Percentiles rank a stretch among this genome's conserved stretches.
Evolutionary conservation across 805 yeast species (phyloP).

Genomic region (Starmerella scarabaei): DNA sequence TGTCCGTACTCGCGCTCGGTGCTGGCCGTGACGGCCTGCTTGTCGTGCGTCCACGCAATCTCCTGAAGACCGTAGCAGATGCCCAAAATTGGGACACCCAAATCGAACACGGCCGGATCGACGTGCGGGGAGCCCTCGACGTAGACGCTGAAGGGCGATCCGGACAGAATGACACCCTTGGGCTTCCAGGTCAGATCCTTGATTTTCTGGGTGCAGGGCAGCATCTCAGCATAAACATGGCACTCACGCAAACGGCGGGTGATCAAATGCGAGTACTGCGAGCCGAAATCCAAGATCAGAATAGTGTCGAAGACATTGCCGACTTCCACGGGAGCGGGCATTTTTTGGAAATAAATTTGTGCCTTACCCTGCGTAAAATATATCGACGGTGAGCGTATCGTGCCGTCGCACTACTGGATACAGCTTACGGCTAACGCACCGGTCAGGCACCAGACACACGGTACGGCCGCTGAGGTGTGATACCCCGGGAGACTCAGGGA

Average conservation of each 20-base stretch:
- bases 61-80: constrained; percentile 99
- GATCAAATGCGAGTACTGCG: constrained; percentile 93
- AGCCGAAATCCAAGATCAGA: constrained; percentile 92
- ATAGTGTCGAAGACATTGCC: constrained; percentile 90
- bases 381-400: no score
- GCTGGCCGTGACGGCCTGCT: constrained; percentile 79
- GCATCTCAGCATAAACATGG: constrained; percentile 97
- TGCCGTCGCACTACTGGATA: no score
- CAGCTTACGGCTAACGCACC: no score
- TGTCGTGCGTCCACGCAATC: constrained; percentile 84
- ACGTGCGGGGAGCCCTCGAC: constrained; percentile 95
- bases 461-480: no score
- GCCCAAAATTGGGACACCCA: constrained; percentile 88
- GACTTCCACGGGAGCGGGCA: constrained; percentile 38
- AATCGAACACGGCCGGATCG: constrained; percentile 81
- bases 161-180: constrained; percentile 88
- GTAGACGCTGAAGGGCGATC: constrained; percentile 96
- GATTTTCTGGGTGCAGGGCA: constrained; percentile 97
- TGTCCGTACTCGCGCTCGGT: constrained; percentile 98
- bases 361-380: no score
- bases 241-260: constrained; percentile 93
- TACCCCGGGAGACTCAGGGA: no score
- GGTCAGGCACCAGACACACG: no score
- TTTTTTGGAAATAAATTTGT: no score
- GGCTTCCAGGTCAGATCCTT: constrained; percentile 87